Evolutionary conservation across 2,329 filamentous ascomycete species (phyloP), one percentile per base, ranked within the genome.

Genomic region (Cadophora malorum): DNA sequence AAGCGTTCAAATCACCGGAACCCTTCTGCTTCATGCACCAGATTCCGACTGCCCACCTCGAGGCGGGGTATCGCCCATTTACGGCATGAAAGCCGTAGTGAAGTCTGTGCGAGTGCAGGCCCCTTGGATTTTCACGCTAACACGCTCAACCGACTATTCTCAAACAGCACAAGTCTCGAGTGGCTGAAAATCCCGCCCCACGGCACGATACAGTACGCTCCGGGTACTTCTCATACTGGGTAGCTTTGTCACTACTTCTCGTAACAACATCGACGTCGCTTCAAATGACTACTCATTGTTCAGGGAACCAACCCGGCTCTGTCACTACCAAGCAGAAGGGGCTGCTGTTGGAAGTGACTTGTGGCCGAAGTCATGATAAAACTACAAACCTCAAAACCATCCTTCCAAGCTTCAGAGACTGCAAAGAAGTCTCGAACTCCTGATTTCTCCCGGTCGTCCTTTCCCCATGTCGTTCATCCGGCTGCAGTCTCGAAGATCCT

Each of bases 81-180:
- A 28, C 41, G 66, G 68, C 14, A n/a, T 52, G 6, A 53, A 67
- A 31, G 65, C 71, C 65, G 71, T 67, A 35, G 3, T 59, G 45
- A 23, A 47, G 70, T 71, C 70, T 72, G 70, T 73, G 71, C 71
- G 53, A 28, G 14, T 53, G 56, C 69, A 68, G 67, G 67, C 56
- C 33, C 16, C 55, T 21, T 64, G 12, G 55, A 63, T 19, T 55
- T 63, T 64, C 58, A 45, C 63, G 47, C 35, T 62, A 31, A 62
- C 59, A 33, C 45, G 55, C 50, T 53, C 55, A 53, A 41, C 21
- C 49, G 31, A 58, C 61, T 56, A 66, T 56, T 59, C 68, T 73
- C 70, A 70, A 71, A 70, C 70, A 21, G 65, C 66, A 65, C 67
- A 67, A 64, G 68, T 71, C 64, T 71, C 69, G 60, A 68, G 49